Evolutionary conservation across 441 rosid species (phyloP).

Genomic region (Erodium trifolium): DNA sequence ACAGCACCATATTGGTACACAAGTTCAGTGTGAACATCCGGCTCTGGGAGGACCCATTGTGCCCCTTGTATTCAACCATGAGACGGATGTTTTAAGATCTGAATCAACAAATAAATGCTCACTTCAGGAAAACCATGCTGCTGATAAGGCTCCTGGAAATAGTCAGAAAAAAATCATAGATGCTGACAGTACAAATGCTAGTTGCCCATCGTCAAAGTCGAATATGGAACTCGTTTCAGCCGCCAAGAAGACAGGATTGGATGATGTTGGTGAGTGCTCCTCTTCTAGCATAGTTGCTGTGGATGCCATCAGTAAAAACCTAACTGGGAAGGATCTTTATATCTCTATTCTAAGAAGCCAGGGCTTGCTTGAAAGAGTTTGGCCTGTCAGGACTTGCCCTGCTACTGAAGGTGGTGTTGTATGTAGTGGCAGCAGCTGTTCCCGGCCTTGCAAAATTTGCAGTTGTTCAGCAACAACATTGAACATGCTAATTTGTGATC

Average conservation of each 20-base stretch:
- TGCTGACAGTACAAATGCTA: constrained; percentile 53
- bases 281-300: constrained; percentile 44
- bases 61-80: constrained; percentile 20
- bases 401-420: constrained; percentile 25
- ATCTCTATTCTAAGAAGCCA: constrained; percentile 29
- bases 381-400: constrained; percentile 18
- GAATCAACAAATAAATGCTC: constrained; percentile 24
- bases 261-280: constrained; percentile 50
- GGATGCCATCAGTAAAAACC: constrained; percentile 29
- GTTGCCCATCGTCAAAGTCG: constrained; percentile 60
- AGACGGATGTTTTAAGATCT: constrained; percentile 17
- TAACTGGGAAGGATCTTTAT: constrained; percentile 35
- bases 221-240: constrained; percentile 43
- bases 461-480: constrained; percentile 32
- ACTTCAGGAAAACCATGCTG: constrained; percentile 19
- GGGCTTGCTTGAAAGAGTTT: constrained; percentile 29
- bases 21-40: constrained; percentile 18
- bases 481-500: constrained; percentile 76
- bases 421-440: constrained; percentile 26
- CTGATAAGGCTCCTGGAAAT: constrained; percentile 25
- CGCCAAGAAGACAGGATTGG: constrained; percentile 37
- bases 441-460: constrained; percentile 60
- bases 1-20: constrained; percentile 26
- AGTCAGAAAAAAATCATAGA: constrained; percentile 30
- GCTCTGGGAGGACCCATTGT: constrained; percentile 22